Evolutionary conservation across 768 basidiomycete species (phyloP), one percentile per base, ranked within the genome.

Genomic region (Mycena amicta): DNA sequence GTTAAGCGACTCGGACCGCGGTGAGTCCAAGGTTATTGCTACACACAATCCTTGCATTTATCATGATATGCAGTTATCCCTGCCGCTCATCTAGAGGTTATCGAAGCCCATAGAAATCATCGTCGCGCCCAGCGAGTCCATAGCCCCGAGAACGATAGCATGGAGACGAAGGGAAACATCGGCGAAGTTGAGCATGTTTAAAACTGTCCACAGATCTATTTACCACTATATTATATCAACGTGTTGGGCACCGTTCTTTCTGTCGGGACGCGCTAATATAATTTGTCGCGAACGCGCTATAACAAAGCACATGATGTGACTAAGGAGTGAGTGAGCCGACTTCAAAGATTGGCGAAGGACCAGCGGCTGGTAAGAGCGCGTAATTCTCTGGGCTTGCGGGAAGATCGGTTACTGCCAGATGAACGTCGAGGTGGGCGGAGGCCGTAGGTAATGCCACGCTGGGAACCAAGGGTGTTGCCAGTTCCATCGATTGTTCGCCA

Each of bases 1-100:
- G 30, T 66, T 80, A 16, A 53, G 64, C 37, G 80, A 80, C 63
- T 71, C 74, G 18, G 69, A 71, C 39, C 67, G 80, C 33, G 33
- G 33, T 37, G 18, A 33, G 52, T 53, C 16, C 39, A 39, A 18
- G 4, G 2, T 27, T 3, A n/a, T 26, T 16, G 16, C 3, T 43
- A 37, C 33, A n/a, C n/a, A n/a, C n/a, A n/a, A n/a, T n/a, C n/a
- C n/a, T n/a, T n/a, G n/a, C n/a, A n/a, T 16, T 26, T 3, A 18
- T 18, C 28, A 54, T 3, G n/a, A 18, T 8, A 37, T 37, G 4
- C 33, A 60, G 75, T 60, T 4, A 37, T 60, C 3, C 30, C 59
- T n/a, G 23, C 25, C 5, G 59, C 54, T 2, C 54, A 56, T 29
- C 31, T 60, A 2, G 59, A 55, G 49, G 51, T 55, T 4, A 52